Evolutionary conservation across 108 stramenopile species (phyloP).

Genomic region (Licmophora abbreviata): DNA sequence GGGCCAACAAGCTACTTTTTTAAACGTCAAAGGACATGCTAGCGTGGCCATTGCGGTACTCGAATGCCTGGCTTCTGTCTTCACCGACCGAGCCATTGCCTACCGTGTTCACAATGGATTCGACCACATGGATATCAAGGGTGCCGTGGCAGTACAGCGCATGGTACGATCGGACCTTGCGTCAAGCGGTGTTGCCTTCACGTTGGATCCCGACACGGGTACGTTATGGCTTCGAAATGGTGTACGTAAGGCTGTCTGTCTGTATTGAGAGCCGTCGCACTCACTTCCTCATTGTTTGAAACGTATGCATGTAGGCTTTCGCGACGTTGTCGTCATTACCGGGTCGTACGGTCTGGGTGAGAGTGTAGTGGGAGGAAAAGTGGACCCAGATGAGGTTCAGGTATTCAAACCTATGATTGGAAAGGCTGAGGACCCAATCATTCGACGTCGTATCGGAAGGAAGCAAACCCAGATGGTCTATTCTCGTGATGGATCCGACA

Average conservation of each 20-base stretch:
- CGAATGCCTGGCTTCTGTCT: constrained; percentile 13
- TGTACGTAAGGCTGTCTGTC: too few species aligned
- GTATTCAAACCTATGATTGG: constrained; percentile 36
- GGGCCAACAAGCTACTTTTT: constrained; percentile 19
- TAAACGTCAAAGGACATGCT: constrained; percentile 11
- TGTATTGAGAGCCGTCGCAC: too few species aligned
- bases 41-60: constrained; percentile 1
- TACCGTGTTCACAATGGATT: constrained; percentile 31
- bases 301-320: too few species aligned
- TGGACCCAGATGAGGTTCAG: constrained; percentile 19
- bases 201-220: constrained; percentile 31
- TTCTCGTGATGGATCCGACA: constrained; percentile 12
- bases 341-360: constrained; percentile 33
- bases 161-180: constrained; percentile 31
- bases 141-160: constrained; percentile 28
- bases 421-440: constrained; percentile 24
- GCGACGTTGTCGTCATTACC: constrained; percentile 26
- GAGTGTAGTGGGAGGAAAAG: constrained; percentile 29
- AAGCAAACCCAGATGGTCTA: constrained; percentile 10
- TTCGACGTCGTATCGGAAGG: constrained; percentile 8
- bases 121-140: constrained; percentile 26
- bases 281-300: too few species aligned
- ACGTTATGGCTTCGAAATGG: too few species aligned
- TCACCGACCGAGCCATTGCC: constrained; percentile 33
- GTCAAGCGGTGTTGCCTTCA: constrained; percentile 25